Evolutionary conservation across 2,329 filamentous ascomycete species (phyloP), one percentile per base, ranked within the genome.

Genomic region (Grosmannia serpens): DNA sequence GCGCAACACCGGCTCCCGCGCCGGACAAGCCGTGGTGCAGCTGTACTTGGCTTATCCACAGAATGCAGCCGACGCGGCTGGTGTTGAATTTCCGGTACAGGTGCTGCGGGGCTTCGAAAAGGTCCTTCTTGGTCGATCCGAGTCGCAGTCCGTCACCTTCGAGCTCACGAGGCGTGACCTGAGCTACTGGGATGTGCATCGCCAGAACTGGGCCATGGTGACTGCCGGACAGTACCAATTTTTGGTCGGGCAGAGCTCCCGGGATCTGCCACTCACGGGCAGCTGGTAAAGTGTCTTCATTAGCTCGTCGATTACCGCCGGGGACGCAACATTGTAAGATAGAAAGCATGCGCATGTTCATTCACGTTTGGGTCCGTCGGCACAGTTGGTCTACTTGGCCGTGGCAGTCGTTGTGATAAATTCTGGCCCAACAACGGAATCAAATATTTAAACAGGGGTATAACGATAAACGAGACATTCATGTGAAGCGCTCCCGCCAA

Each of bases 31-130:
- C 9, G 77, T 79, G 3, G 68, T 74, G 33, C 77, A 80, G 67
- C 67, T 80, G 49, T 80, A 80, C 63, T 53, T 79, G 22, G 62
- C 68, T 20, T 77, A 77, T 53, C 76, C 76, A 0, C 60, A 67
- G 26, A 59, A 38, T 3, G 59, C 59, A 2, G 58, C 15, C 3
- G 60, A 63, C 56, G 27, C 55, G 35, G 53, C 22, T 0, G 57
- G 52, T 6, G 58, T 64, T 2, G 62, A 64, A 24, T 64, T 63
- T 29, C 62, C 62, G 5, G 70, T 83, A 2, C 78, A 78, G 58
- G 83, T 85, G n/a, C 75, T 91, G 24, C 80, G 88, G 17, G 86
- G 86, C 33, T 91, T 91, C 66, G 84, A 86, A 62, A 90, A 91
- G 74, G 73, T 88, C 2, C 69, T 73, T 29, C 70, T 90, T 20